phyloP scores from a whole-genome alignment of 192 early-diverging fungal species.

The Backusella luteola region DNA sequence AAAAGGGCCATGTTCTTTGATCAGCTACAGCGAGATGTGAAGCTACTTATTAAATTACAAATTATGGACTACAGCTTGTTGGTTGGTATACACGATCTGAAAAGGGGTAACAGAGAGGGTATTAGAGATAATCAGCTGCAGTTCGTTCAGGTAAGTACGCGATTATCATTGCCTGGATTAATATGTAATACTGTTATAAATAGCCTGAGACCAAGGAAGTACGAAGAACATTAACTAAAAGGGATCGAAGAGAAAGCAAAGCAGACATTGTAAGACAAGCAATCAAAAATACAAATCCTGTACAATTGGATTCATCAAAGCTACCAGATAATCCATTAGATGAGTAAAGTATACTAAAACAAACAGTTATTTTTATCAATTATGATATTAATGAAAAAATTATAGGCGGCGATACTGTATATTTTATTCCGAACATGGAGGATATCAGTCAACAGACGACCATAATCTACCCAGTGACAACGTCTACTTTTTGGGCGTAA shows the following conservation, averaged over 20 bases:
- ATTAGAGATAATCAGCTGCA: slow-evolving; percentile 88
- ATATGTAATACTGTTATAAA: not conserved
- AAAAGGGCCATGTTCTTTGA: slow-evolving; percentile 76
- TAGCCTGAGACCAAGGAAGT: not conserved
- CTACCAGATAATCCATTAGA: slow-evolving; percentile 58
- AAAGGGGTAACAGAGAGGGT: slow-evolving; percentile 83
- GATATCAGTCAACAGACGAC: slow-evolving; percentile 76
- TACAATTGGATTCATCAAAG: slow-evolving; percentile 55
- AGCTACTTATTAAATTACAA: slow-evolving; percentile 67
- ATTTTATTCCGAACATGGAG: slow-evolving; percentile 92
- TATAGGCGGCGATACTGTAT: slow-evolving; percentile 70
- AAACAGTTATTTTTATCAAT: not conserved
- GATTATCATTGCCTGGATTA: not conserved
- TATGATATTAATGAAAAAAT: not conserved
- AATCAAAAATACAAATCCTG: slow-evolving; percentile 52
- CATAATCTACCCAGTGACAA: slow-evolving; percentile 55
- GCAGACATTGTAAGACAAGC: slow-evolving; percentile 52
- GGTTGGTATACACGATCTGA: slow-evolving; percentile 86
- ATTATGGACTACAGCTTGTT: slow-evolving; percentile 99
- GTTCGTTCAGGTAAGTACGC: slow-evolving; percentile 63
- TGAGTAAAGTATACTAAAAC: slow-evolving; percentile 19
- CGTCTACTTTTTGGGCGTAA: slow-evolving; percentile 93
- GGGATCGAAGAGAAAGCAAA: slow-evolving; percentile 36
- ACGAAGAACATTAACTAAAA: not conserved
- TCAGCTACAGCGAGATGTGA: slow-evolving; percentile 86